phyloP scores from a whole-genome alignment of 371 early-diverging fungal species.

The Syncephalastrum monosporum region DNA sequence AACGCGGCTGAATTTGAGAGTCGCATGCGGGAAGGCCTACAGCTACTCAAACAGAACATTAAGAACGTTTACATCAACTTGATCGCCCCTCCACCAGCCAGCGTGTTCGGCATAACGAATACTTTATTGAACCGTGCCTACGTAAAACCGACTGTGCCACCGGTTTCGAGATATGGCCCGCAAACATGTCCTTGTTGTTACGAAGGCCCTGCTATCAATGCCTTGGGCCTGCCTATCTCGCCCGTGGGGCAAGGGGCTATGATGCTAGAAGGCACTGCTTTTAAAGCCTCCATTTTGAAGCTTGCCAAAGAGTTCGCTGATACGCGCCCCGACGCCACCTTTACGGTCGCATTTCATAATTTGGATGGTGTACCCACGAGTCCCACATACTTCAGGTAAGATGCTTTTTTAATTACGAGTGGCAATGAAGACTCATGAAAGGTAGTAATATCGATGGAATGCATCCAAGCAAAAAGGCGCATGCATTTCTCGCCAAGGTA shows the following conservation, averaged over 20 bases:
- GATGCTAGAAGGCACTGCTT: no score
- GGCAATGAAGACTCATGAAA: no score
- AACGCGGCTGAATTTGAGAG: not conserved
- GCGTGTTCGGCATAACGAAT: constrained; percentile 18
- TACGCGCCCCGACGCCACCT: constrained; percentile 1
- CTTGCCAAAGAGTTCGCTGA: no score
- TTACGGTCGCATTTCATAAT: constrained; percentile 26
- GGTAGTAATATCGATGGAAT: constrained; percentile 20
- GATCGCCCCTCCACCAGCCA: not conserved
- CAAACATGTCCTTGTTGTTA: constrained; percentile 15
- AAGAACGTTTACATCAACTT: constrained; percentile 17
- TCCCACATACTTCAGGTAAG: no score
- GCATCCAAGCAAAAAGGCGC: constrained; percentile 14
- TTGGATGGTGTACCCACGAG: not conserved
- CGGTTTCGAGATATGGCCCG: constrained; percentile 18
- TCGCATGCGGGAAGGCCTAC: constrained; percentile 14
- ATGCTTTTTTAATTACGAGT: no score
- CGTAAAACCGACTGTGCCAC: constrained; percentile 14
- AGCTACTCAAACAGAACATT: constrained; percentile 12
- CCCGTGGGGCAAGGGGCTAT: no score
- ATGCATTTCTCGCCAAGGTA: constrained; percentile 28
- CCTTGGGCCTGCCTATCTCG: no score
- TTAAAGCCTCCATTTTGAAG: no score
- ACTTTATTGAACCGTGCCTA: constrained; percentile 10
- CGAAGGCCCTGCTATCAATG: not conserved